These are phyloP conservation scores for Hypoxylon sp. DNA, from an alignment of 2,329 filamentous ascomycete species.

Conservation along the genomic window DNA sequence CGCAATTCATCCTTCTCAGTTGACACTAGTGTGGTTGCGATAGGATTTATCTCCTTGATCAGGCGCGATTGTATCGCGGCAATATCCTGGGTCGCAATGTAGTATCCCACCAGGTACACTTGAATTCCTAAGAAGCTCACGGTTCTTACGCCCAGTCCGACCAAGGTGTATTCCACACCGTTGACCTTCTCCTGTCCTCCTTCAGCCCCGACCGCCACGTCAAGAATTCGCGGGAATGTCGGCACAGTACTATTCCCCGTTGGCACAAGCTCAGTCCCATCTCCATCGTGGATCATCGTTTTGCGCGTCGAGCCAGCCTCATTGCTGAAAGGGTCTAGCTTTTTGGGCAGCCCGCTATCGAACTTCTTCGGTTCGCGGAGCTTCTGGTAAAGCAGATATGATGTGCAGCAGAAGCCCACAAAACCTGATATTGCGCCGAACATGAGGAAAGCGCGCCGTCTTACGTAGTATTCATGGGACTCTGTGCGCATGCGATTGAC, in stretches of 20 bases:
- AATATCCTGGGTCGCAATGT: slow-evolving; percentile 87
- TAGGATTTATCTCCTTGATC: slow-evolving; percentile 79
- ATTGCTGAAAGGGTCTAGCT: slow-evolving; percentile 58
- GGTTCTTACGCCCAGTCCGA: slow-evolving; percentile 88
- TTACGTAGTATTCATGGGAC: slow-evolving; percentile 64
- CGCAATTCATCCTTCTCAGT: slow-evolving; percentile 83
- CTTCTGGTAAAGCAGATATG: slow-evolving; percentile 51
- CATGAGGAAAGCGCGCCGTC: slow-evolving; percentile 65
- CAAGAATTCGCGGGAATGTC: slow-evolving; percentile 80
- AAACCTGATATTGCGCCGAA: slow-evolving; percentile 65
- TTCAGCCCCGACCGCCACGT: slow-evolving; percentile 60
- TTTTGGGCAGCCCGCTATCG: slow-evolving; percentile 61
- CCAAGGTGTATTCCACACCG: slow-evolving; percentile 81
- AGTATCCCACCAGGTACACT: slow-evolving; percentile 95
- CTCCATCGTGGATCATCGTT: slow-evolving; percentile 73
- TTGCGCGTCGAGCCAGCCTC: slow-evolving; percentile 66
- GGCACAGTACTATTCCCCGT: slow-evolving; percentile 87
- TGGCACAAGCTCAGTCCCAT: slow-evolving; percentile 79
- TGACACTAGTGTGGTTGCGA: slow-evolving; percentile 85
- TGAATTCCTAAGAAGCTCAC: slow-evolving; percentile 92
- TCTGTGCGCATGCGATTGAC: slow-evolving; percentile 62
- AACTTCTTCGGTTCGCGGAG: slow-evolving; percentile 62
- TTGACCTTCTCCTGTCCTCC: slow-evolving; percentile 52
- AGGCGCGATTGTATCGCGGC: slow-evolving; percentile 82
- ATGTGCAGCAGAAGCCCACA: slow-evolving; percentile 65